A percentile compares a stretch with the other conserved stretches of the same genome.
Evolutionary conservation across 192 early-diverging fungal species (phyloP).

Genomic region (Coemansia sp.): DNA sequence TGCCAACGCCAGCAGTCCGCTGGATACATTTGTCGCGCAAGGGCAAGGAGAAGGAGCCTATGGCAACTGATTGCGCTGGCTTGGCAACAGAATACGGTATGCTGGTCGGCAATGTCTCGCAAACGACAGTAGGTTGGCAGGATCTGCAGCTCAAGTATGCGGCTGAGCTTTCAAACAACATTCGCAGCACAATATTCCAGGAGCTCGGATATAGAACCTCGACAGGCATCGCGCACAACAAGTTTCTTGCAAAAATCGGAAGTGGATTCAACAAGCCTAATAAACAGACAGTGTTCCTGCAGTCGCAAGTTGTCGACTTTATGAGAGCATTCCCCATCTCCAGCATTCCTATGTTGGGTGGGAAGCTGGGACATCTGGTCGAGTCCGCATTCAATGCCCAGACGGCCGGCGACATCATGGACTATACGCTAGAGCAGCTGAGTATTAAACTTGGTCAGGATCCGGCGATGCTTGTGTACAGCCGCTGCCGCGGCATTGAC

Average conservation of each 20-base stretch:
- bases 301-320: slow-evolving; percentile 57
- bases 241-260: slow-evolving; percentile 81
- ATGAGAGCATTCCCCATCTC: slow-evolving; percentile 65
- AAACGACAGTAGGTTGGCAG: slow-evolving; percentile 57
- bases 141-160: slow-evolving; percentile 78
- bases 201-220: slow-evolving; percentile 81
- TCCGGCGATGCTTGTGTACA: slow-evolving; percentile 31
- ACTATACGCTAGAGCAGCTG: slow-evolving; percentile 42
- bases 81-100: slow-evolving; percentile 53
- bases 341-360: slow-evolving; percentile 85
- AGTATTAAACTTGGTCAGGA: slow-evolving; percentile 27
- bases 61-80: slow-evolving; percentile 3
- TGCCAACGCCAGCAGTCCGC: slow-evolving; percentile 25
- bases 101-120: slow-evolving; percentile 40
- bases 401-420: slow-evolving; percentile 36
- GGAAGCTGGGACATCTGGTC: slow-evolving; percentile 76
- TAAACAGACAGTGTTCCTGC: slow-evolving; percentile 69
- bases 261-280: slow-evolving; percentile 84
- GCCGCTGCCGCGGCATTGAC: slow-evolving; percentile 50
- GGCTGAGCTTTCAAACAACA: slow-evolving; percentile 64
- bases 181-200: slow-evolving; percentile 61
- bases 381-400: slow-evolving; percentile 57
- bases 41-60: slow-evolving; percentile 44
- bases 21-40: slow-evolving; percentile 40
- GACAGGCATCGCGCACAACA: slow-evolving; percentile 82